Evolutionary conservation across 1,284 basidiomycete genomes (phyloP), one percentile per base, ranked within the genome.

Genomic region (Xerocomus cyaneibrunnescens): DNA sequence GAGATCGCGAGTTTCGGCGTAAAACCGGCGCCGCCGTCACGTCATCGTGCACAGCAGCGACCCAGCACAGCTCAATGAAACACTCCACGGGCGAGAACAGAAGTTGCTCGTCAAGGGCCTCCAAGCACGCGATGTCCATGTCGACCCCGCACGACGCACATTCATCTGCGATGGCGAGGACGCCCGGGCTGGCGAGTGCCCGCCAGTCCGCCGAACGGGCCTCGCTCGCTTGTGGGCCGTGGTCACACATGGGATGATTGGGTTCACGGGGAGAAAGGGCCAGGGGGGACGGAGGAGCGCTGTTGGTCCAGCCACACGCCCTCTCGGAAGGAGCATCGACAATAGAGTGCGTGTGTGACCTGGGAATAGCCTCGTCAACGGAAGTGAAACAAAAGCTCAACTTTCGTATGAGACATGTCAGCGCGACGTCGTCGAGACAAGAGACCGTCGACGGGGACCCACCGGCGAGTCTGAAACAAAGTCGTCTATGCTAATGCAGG

Each of bases 1-100:
- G 54, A 0, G 49, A 37, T 4, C 52, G 54, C 21, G 14, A 30
- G 12, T 23, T 46, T 16, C 25, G 31, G 30, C 35, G 50, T 21
- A 44, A 13, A 9, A 41, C 25, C 3, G 56, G 45, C n/a, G 45
- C 23, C n/a, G 45, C 23, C 0, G 31, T 31, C 22, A 43, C 45
- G 21, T 67, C 68, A 1, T 71, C 65, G 3, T 46, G 21, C 4
- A 70, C 51, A 16, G 62, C 66, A 13, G 54, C 31, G 1, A 54
- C 56, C 69, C 66, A 67, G n/a, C 66, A 67, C 17, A 61, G 30
- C 7, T 71, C 66, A 6, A 50, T 53, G 41, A 67, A 71, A 27
- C 53, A 70, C 7, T 64, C 66, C 32, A 60, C 36, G 23, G 66
- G 66, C 9, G 65, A 62, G 28, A 54, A 32, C 1, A 67, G 52